A percentile compares a stretch with the other conserved stretches of the same genome.
Conservation (phyloP, 352 stramenopile species). For the Phytopythium sindhum region DNA sequence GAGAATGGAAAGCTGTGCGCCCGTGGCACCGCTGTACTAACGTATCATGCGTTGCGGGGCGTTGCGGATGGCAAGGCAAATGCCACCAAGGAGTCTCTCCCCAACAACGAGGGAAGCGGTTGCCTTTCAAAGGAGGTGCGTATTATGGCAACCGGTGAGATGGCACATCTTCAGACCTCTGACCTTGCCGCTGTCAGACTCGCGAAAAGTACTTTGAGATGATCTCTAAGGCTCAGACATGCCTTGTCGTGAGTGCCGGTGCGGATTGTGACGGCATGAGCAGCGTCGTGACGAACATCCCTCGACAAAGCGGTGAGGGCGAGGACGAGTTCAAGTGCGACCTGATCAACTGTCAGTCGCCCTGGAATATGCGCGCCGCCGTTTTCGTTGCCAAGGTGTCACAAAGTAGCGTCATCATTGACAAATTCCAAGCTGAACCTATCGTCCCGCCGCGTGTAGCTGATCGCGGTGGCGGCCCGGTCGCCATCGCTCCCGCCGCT, state of each 20-base stretch:
- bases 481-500: not conserved
- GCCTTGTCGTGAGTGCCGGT: slow-evolving; percentile 30
- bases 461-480: not conserved
- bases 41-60: slow-evolving; percentile 32
- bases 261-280: slow-evolving; percentile 23
- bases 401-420: slow-evolving; percentile 37
- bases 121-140: slow-evolving; percentile 20
- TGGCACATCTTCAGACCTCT: not conserved
- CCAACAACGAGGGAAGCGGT: slow-evolving; percentile 15
- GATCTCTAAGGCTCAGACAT: slow-evolving; percentile 33
- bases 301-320: slow-evolving; percentile 20
- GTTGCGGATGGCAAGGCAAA: not conserved
- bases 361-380: slow-evolving; percentile 16
- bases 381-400: slow-evolving; percentile 47
- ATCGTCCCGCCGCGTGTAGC: not conserved
- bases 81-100: not conserved
- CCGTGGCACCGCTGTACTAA: slow-evolving; percentile 58
- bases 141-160: slow-evolving; percentile 5
- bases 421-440: slow-evolving; percentile 9
- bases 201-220: slow-evolving; percentile 35
- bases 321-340: slow-evolving; percentile 59
- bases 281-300: slow-evolving; percentile 29
- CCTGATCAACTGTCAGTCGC: slow-evolving; percentile 42
- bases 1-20: slow-evolving; percentile 81
- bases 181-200: slow-evolving; percentile 14